Evolutionary conservation across 805 yeast genomes (phyloP), one percentile per base, ranked within the genome.

Genomic region (Saccharomycopsis sp.): DNA sequence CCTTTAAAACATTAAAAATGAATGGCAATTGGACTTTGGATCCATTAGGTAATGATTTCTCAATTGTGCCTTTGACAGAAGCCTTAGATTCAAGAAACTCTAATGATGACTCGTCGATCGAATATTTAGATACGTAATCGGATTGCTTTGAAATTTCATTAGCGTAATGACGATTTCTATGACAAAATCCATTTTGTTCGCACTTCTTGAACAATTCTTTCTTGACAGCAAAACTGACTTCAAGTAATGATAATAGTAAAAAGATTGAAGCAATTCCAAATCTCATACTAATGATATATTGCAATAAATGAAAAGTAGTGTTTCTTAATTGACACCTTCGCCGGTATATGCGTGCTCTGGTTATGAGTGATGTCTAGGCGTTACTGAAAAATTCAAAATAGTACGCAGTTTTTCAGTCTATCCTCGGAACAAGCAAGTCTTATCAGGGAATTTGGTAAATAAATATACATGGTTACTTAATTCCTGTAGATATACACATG

Each of bases 181-280:
- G 63, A 58, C 97, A 89, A 58, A 89, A 88, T 4, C 96, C 95
- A 14, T 87, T 74, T 55, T 83, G 81, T 4, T 69, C 76, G 61
- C 97, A 89, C 11, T 70, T 75, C 58, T 86, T 85, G 68, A 87
- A 83, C 44, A 86, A 62, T 51, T 79, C 77, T 2, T 74, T 77
- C 54, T 81, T 80, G 31, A 79, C 87, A 1, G 72, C 74, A 1
- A 51, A 24, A 32, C 50, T 40, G 7, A n/a, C 14, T 7, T 41
- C 38, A 8, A 50, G 8, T 6, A 36, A 33, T 4, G 29, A 14
- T 17, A 27, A 14, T 8, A 47, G 14, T 8, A 47, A 34, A 27
- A 44, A 13, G n/a, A 41, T 20, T 13, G 35, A 8, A 26, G 11
- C 13, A 13, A 26, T 8, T 8, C 17, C 35, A 20, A 31, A 20